Evolutionary conservation across 1,284 basidiomycete species (phyloP), one percentile per base, ranked within the genome.

Genomic region (Puccinia horiana): DNA sequence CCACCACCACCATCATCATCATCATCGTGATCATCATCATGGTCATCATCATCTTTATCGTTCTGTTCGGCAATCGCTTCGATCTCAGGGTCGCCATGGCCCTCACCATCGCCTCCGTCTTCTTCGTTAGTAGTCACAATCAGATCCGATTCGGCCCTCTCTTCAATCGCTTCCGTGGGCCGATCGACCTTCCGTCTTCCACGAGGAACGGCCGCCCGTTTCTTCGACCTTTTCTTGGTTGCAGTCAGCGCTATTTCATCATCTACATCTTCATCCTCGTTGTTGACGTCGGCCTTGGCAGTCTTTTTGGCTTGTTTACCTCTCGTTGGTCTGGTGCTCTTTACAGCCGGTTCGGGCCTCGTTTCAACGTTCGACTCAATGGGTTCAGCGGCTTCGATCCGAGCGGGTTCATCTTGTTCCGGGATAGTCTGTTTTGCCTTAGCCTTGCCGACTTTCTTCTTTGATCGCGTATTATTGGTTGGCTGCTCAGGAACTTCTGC

Each of bases 401-500:
- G 23, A 6, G 35, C 37, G 37, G 12, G 1, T 49, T 72, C 44
- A 32, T 72, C 70, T 44, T 49, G 44, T 1, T 72, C 44, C 52
- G 44, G 26, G 32, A 1, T 54, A 6, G 11, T 40, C 29, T 72
- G 70, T 18, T 49, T 54, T 16, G 44, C 49, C 29, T 54, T 72
- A 2, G n/a, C 70, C 35, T 54, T 72, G 23, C 32, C 49, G 2
- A 18, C 49, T 16, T 18, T 72, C 29, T 72, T 72, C 44, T 47
- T 54, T 9, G 70, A 0, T 16, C 32, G 26, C 44, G 26, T 49
- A 42, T 65, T 65, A 29, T 35, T 49, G 29, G 29, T 49, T 18
- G 63, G 63, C 37, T 65, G 63, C 12, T 65, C 63, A n/a, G 63
- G 63, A 65, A 18, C 20, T 65, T 40, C 63, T n/a, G n/a, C n/a